These are phyloP conservation scores for Penicillium palitans DNA, from an alignment of 2,329 filamentous ascomycete species.

Conservation along the genomic window DNA sequence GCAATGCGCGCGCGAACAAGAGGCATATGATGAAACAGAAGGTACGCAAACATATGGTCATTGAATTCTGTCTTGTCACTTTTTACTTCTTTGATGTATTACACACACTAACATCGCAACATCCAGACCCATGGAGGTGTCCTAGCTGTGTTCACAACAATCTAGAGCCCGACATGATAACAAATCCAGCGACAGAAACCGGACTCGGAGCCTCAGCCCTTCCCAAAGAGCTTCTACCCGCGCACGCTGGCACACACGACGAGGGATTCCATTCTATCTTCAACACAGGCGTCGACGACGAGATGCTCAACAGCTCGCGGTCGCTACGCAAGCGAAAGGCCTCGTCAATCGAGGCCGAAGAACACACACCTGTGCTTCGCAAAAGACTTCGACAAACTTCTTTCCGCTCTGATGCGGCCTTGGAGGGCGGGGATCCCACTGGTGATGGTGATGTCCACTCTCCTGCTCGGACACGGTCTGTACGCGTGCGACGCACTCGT, in stretches of 20 bases:
- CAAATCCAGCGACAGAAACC: slow-evolving; percentile 37
- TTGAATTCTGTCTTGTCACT: background rate
- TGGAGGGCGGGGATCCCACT: slow-evolving; percentile 21
- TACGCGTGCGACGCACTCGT: slow-evolving; percentile 60
- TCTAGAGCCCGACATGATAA: slow-evolving; percentile 34
- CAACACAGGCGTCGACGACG: slow-evolving; percentile 69
- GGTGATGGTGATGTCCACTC: slow-evolving; percentile 17
- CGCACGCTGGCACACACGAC: slow-evolving; percentile 63
- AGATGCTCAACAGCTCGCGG: slow-evolving; percentile 73
- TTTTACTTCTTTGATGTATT: background rate
- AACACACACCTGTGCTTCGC: slow-evolving; percentile 48
- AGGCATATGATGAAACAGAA: slow-evolving; percentile 61
- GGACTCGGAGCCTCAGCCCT: slow-evolving; percentile 65
- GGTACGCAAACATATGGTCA: slow-evolving; percentile 50
- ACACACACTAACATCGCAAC: slow-evolving; percentile 45
- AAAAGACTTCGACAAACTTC: slow-evolving; percentile 45
- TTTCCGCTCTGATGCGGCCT: slow-evolving; percentile 23
- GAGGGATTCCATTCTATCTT: slow-evolving; percentile 76
- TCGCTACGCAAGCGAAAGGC: slow-evolving; percentile 82
- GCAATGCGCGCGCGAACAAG: slow-evolving; percentile 78
- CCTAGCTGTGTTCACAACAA: slow-evolving; percentile 53
- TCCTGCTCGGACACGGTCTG: slow-evolving; percentile 53
- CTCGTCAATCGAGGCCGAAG: slow-evolving; percentile 64
- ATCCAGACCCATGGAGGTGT: slow-evolving; percentile 63
- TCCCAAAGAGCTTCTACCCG: slow-evolving; percentile 70